Percentiles rank a stretch among this genome's conserved stretches.
These are phyloP conservation scores for bread wheat (Triticum aestivum) DNA, from an alignment of 176 grass and related monocot genomes.

Conservation along the genomic window DNA sequence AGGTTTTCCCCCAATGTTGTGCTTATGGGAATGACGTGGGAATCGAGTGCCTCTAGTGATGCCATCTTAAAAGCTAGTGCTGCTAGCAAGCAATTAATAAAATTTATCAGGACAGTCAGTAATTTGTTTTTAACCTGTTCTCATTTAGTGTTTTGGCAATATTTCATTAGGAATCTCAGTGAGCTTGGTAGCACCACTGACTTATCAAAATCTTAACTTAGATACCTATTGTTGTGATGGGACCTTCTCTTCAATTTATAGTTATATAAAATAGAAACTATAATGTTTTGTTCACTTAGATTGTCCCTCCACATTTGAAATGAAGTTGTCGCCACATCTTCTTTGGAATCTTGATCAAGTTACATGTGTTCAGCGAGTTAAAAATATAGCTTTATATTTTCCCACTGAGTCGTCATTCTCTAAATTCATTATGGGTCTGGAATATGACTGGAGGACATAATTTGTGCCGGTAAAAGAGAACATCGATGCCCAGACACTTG, in stretches of 20 bases:
- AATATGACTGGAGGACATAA: background rate
- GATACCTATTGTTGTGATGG: background rate
- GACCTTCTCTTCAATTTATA: background rate
- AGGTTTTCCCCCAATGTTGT: conserved; percentile 72
- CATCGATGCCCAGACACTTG: conserved; percentile 43
- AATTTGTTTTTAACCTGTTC: conserved; percentile 20
- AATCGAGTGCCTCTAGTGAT: conserved; percentile 87
- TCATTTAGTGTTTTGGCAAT: conserved; percentile 21
- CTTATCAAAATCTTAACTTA: background rate
- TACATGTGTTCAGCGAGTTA: background rate
- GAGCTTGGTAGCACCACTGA: background rate
- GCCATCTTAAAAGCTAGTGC: conserved; percentile 79
- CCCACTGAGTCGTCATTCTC: background rate
- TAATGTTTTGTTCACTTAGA: conserved; percentile 38
- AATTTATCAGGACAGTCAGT: conserved; percentile 64
- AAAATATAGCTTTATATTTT: background rate
- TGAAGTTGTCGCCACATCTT: conserved; percentile 82
- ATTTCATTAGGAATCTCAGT: background rate
- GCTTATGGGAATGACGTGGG: conserved; percentile 74
- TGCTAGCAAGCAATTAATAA: conserved; percentile 82
- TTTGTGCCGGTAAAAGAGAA: conserved; percentile 70
- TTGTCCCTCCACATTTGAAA: conserved; percentile 56
- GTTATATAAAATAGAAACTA: background rate
- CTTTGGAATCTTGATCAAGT: conserved; percentile 83
- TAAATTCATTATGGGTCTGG: background rate